Evolutionary conservation across 176 grass and related monocot species (phyloP), one percentile per base, ranked within the genome.

Genomic region (Phragmites australis): DNA sequence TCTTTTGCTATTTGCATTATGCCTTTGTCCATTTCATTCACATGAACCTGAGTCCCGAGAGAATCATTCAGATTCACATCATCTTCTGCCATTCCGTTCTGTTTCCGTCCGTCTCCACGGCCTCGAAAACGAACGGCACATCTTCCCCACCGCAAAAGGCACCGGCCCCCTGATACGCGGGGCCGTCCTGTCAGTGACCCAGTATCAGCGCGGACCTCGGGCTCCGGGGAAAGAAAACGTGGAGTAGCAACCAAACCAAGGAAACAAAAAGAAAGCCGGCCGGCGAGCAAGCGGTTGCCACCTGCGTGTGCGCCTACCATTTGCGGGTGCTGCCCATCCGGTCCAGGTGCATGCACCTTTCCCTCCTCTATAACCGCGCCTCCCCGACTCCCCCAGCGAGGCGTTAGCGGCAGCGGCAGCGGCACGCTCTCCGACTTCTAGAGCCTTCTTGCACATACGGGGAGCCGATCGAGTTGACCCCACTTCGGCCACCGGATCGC

Each of bases 331-430:
- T 52, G 77, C 72, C 64, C 78, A 63, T 73, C 69, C 15, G 19
- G 61, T 50, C 69, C 67, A 86, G 87, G 87, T 92, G 86, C 93
- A 86, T 96, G 90, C 85, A 90, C 74, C 82, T 89, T 62, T 40
- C 75, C 62, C 72, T 54, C 75, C 65, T 51, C 68, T 74, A 58
- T 40, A 57, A n/a, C 77, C 29, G 46, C 76, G 57, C 76, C 77
- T 47, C 47, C n/a, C 44, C 71, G 65, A 12, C 59, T 14, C 42
- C 14, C 57, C 50, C 49, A n/a, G 70, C 67, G 41, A 74, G 29
- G 12, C 70, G 46, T n/a, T n/a, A n/a, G n/a, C n/a, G n/a, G n/a
- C n/a, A 64, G 75, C 75, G 14, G 41, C 74, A 30, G 43, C 12
- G 42, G 54, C 74, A 61, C 23, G 23, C 57, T 31, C 74, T 49